A percentile compares a stretch with the other conserved stretches of the same genome.
Evolutionary conservation across 306 rosid genomes (phyloP).

Genomic region (Pyrus betulifolia): DNA sequence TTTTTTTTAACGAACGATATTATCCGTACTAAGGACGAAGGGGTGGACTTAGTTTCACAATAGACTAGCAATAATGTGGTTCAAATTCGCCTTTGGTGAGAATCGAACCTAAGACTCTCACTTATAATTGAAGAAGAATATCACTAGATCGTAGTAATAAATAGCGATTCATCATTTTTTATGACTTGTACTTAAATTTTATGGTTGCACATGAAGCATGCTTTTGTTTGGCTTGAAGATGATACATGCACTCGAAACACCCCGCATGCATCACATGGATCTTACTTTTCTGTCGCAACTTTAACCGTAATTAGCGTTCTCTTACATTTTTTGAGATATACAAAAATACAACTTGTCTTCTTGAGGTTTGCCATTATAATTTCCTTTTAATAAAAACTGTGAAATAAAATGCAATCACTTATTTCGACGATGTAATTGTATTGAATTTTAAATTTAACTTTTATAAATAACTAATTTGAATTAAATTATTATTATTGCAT

Average conservation of each 20-base stretch:
- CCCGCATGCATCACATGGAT: background rate
- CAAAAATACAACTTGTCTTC: background rate
- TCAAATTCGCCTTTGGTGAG: accelerated
- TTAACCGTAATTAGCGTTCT: background rate
- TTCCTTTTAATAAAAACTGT: background rate
- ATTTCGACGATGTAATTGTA: background rate
- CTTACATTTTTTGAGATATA: background rate
- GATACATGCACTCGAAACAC: background rate
- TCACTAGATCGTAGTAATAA: too few species aligned
- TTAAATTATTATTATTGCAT: too few species aligned
- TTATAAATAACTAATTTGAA: too few species aligned
- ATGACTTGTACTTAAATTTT: background rate
- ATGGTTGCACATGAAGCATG: background rate
- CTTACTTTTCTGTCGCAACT: background rate
- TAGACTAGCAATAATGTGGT: too few species aligned
- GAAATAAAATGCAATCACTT: background rate
- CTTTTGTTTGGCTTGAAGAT: background rate
- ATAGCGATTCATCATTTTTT: too few species aligned
- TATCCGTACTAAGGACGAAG: too few species aligned
- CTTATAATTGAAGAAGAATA: too few species aligned
- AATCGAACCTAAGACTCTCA: too few species aligned
- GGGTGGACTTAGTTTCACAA: too few species aligned
- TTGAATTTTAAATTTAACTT: too few species aligned
- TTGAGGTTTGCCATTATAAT: background rate
- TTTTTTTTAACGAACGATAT: too few species aligned